Evolutionary conservation across 345 rosid species (phyloP).

Genomic region (Heritiera fomes): DNA sequence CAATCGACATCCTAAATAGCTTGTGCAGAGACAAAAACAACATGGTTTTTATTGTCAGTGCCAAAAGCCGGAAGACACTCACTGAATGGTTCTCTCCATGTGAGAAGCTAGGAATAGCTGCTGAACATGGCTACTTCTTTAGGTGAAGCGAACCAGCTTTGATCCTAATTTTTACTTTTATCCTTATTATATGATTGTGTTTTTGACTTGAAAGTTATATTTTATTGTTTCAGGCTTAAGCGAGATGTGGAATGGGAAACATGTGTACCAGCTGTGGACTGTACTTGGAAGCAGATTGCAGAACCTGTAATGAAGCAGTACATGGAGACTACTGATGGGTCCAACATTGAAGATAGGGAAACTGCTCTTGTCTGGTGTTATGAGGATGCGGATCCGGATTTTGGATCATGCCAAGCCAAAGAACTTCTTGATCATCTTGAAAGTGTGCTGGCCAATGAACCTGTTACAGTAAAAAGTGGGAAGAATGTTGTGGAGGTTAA

Average conservation of each 20-base stretch:
- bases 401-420: constrained; percentile 90
- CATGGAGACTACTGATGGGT: constrained; percentile 86
- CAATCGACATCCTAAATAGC: constrained; percentile 62
- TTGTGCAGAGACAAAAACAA: constrained; percentile 70
- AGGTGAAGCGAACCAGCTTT: constrained; percentile 39
- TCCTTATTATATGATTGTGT: background rate
- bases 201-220: constrained; percentile 15
- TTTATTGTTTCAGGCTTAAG: constrained; percentile 42
- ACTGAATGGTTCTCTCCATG: constrained; percentile 76
- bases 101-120: constrained; percentile 70
- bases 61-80: constrained; percentile 61
- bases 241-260: constrained; percentile 74
- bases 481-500: constrained; percentile 81
- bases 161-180: background rate
- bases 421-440: constrained; percentile 94
- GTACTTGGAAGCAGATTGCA: constrained; percentile 81
- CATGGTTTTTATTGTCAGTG: constrained; percentile 76
- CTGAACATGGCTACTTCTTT: constrained; percentile 83
- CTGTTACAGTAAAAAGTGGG: constrained; percentile 85
- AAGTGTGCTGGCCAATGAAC: constrained; percentile 86
- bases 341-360: constrained; percentile 85
- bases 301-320: constrained; percentile 89
- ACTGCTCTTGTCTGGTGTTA: constrained; percentile 81
- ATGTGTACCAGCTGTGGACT: constrained; percentile 57
- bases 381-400: constrained; percentile 93